Percentiles rank a stretch among this genome's conserved stretches.
Evolutionary conservation across 768 basidiomycete species (phyloP).

Genomic region (Lactarius akahatsu): DNA sequence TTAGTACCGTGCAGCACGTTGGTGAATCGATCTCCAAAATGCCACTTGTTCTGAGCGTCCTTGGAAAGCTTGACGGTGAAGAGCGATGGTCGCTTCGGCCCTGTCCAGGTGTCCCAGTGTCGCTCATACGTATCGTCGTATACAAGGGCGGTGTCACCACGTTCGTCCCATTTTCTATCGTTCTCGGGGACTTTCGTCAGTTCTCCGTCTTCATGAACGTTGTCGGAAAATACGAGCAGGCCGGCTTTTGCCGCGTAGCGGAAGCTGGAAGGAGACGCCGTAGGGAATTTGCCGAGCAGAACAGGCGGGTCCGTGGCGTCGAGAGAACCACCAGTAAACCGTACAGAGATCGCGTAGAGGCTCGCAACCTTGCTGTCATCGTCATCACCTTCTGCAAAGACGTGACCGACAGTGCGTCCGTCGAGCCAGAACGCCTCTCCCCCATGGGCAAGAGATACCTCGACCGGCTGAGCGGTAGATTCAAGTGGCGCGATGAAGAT

Average conservation of each 20-base stretch:
- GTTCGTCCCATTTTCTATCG: constrained; percentile 69
- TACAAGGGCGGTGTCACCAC: constrained; percentile 63
- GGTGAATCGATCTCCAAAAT: constrained; percentile 49
- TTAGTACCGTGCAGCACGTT: constrained; percentile 66
- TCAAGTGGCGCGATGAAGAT: constrained; percentile 62
- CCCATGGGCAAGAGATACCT: constrained; percentile 62
- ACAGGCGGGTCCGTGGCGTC: constrained; percentile 39
- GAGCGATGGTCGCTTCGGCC: constrained; percentile 67
- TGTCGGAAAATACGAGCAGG: constrained; percentile 79
- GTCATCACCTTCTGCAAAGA: constrained; percentile 48
- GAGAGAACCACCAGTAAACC: constrained; percentile 42
- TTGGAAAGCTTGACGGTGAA: constrained; percentile 63
- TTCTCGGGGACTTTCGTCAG: constrained; percentile 65
- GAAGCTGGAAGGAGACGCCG: constrained; percentile 68
- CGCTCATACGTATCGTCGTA: constrained; percentile 50
- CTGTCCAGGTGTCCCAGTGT: constrained; percentile 68
- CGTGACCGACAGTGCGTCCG: constrained; percentile 65
- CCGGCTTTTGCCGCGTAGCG: constrained; percentile 56
- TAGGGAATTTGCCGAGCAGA: constrained; percentile 65
- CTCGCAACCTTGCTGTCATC: constrained; percentile 46
- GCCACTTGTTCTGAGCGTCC: constrained; percentile 52
- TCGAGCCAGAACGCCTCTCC: constrained; percentile 83
- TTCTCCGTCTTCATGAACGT: constrained; percentile 75
- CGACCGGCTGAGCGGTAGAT: constrained; percentile 47
- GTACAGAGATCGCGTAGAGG: constrained; percentile 60